A percentile compares a stretch with the other conserved stretches of the same genome.
Conservation (phyloP, 352 stramenopile genomes). For the Plasmopara viticola region DNA sequence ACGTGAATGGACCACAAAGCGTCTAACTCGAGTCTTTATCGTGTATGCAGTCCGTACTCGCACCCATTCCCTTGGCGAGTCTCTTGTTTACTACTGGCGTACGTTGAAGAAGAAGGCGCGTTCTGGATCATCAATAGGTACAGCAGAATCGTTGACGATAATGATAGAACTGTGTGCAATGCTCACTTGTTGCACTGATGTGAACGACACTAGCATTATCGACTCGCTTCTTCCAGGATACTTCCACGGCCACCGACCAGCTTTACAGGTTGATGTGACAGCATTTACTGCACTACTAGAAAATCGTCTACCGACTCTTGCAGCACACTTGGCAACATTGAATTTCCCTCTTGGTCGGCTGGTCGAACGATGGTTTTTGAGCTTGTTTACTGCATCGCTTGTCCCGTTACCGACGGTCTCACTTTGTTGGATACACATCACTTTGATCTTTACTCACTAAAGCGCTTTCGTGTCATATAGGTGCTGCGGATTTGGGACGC, state of each 20-base stretch:
- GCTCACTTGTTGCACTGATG: too few relatives aligned
- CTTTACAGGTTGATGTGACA: slow-evolving; percentile 61
- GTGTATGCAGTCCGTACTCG: slow-evolving; percentile 45
- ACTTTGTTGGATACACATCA: too few relatives aligned
- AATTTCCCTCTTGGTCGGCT: slow-evolving; percentile 47
- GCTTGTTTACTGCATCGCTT: slow-evolving; percentile 57
- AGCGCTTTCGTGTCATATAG: slow-evolving; percentile 8
- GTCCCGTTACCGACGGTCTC: slow-evolving; percentile 62
- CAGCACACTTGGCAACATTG: slow-evolving; percentile 42
- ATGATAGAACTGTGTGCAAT: too few relatives aligned
- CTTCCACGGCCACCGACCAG: slow-evolving; percentile 68
- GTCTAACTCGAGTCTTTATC: slow-evolving; percentile 4
- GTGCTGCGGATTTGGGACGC: slow-evolving; percentile 74
- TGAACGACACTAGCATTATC: slow-evolving; percentile 31
- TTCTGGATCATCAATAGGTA: slow-evolving; percentile 85
- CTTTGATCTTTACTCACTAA: too few relatives aligned
- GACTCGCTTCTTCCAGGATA: slow-evolving; percentile 66
- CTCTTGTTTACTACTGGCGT: slow-evolving; percentile 57
- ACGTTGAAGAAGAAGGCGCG: slow-evolving; percentile 69
- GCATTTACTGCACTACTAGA: slow-evolving; percentile 50
- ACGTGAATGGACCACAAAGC: neutral
- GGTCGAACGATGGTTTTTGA: slow-evolving; percentile 72
- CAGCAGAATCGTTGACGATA: neutral
- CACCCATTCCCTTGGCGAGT: slow-evolving; percentile 71
- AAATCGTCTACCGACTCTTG: slow-evolving; percentile 44